These are phyloP conservation scores for Acacia crassicarpa DNA, from an alignment of 306 rosid genomes.

Conservation along the genomic window DNA sequence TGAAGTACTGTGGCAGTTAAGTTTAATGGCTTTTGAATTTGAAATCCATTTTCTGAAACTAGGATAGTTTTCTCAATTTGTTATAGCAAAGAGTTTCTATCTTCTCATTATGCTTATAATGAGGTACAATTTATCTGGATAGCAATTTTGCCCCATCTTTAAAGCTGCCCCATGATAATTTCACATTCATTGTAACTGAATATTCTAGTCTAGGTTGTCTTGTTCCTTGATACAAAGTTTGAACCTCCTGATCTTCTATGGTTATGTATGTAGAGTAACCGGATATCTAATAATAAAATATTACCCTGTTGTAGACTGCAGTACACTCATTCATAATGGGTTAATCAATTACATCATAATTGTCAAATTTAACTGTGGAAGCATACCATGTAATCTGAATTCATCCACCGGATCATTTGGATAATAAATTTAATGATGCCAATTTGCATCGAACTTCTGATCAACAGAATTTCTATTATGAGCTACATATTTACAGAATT, in stretches of 20 bases:
- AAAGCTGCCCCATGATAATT: conserved; percentile 12
- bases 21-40: conserved; percentile 78
- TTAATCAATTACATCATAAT: not conserved
- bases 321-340: not conserved
- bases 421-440: not conserved
- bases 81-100: conserved; percentile 43
- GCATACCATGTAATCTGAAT: not conserved
- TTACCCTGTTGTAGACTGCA: conserved; percentile 11
- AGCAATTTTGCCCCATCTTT: conserved; percentile 33
- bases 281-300: not conserved
- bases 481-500: not conserved
- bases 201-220: conserved; percentile 14
- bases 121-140: conserved; percentile 38
- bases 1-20: conserved; percentile 93
- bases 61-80: conserved; percentile 45
- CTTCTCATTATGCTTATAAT: conserved; percentile 44
- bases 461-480: not conserved
- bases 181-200: conserved; percentile 22
- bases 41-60: conserved; percentile 50
- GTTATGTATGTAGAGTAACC: conserved; percentile 12
- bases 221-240: conserved; percentile 17
- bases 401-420: not conserved
- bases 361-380: not conserved
- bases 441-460: not conserved
- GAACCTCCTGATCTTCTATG: conserved; percentile 18